Base-by-base conservation (phyloP, 2,329 filamentous ascomycete species). In the Curvularia verruculosa region DNA sequence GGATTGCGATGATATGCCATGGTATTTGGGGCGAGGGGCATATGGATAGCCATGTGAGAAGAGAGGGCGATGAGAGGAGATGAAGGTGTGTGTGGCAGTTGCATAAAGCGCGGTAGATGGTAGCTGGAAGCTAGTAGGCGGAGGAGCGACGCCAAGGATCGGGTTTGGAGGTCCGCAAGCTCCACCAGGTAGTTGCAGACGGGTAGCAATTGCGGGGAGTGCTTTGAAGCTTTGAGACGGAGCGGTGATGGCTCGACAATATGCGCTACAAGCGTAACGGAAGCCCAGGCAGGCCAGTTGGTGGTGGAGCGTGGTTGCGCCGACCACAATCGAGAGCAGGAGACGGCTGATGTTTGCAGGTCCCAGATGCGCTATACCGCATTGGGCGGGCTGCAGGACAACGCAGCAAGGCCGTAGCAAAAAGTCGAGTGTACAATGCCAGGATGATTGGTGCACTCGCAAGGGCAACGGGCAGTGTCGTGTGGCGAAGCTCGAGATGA, bases 321-420 rank as follows among this genome's bases (percentile, higher is more conserved):
- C 48, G 48, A 24, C 23, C 9, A 34, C 37, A 36, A 24, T n/a
- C n/a, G n/a, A n/a, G n/a, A n/a, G n/a, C 31, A 37, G 29, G 18
- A 49, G 47, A 24, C 24, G 36, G 37, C 15, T 34, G 39, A 24
- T 15, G 39, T 37, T 44, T 44, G 49, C 26, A 47, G 39, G 43
- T 52, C 28, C 24, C 46, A 28, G 21, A 21, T 34, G 43, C 54
- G 49, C 54, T 34, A 48, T 52, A 28, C 49, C 49, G 49, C n/a
- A 47, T 43, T 7, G 10, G 41, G 43, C 36, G 23, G 18, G 31
- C 9, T 52, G 54, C 54, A 43, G 44, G 48, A 41, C 54, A 43
- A 44, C 48, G 12, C 50, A 51, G 41, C 43, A 45, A 19, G 34
- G n/a, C n/a, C 29, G 34, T 26, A 31, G 31, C n/a, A 49, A 23